Conservation (phyloP, 2,329 filamentous ascomycete genomes). For the Bipolaris oryzae region DNA sequence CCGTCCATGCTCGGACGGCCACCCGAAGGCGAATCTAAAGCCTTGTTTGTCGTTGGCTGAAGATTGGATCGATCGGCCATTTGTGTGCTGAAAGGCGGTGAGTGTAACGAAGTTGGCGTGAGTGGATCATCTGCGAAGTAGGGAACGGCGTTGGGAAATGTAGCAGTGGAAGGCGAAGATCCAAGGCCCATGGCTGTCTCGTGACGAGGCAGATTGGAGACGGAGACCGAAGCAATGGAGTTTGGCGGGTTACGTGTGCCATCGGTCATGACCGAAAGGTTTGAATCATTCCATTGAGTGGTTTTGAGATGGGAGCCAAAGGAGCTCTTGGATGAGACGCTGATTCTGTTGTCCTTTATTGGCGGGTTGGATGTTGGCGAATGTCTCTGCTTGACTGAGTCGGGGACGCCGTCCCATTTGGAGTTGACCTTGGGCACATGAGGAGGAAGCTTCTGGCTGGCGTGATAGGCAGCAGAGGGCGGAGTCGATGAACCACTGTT, state of each 20-base stretch:
- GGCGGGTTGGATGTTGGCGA: slow-evolving; percentile 16
- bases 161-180: slow-evolving; percentile 29
- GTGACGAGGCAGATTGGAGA: slow-evolving; percentile 12
- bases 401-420: slow-evolving; percentile 61
- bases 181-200: slow-evolving; percentile 11
- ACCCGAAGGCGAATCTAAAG: slow-evolving; percentile 11
- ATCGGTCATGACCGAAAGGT: slow-evolving; percentile 31
- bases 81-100: slow-evolving; percentile 2
- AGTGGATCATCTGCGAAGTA: slow-evolving; percentile 35
- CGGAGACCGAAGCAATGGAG: slow-evolving; percentile 34
- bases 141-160: slow-evolving; percentile 35
- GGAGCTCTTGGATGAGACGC: slow-evolving; percentile 24
- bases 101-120: slow-evolving; percentile 2
- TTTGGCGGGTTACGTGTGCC: slow-evolving; percentile 39
- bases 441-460: slow-evolving; percentile 54
- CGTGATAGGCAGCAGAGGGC: slow-evolving; percentile 25
- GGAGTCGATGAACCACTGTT: slow-evolving; percentile 28
- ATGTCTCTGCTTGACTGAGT: slow-evolving; percentile 41
- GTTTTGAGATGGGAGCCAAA: slow-evolving; percentile 15
- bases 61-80: slow-evolving; percentile 1
- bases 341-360: slow-evolving; percentile 26
- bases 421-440: slow-evolving; percentile 60
- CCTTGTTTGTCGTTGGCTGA: slow-evolving; percentile 11
- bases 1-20: slow-evolving; percentile 16
- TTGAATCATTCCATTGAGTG: slow-evolving; percentile 23